Evolutionary conservation across 2,329 filamentous ascomycete species (phyloP), one percentile per base, ranked within the genome.

Genomic region (Venturia pyrina): DNA sequence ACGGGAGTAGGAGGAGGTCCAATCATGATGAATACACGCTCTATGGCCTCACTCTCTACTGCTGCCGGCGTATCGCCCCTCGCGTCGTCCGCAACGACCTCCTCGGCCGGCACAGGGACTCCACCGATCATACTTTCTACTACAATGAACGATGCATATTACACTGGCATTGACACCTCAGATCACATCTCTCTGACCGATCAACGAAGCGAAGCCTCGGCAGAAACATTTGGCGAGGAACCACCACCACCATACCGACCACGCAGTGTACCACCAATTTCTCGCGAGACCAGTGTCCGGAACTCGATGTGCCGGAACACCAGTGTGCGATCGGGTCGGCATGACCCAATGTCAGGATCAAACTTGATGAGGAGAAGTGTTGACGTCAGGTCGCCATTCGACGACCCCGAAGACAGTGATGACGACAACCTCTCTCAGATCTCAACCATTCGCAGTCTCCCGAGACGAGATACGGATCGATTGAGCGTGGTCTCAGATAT

Each of bases 141-240:
- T 11, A 62, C 43, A 7, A 66, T 66, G 56, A 62, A 66, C 28
- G 41, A 66, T 37, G 72, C 72, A 24, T 77, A 76, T 68, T 70
- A 73, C 28, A 76, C 75, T 28, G 75, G 75, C 15, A 75, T 77
- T 50, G 75, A 77, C 65, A 77, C 74, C 2, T 76, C 75, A 3
- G 75, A 76, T 43, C 68, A 73, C 19, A 68, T 75, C 1, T 76
- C 74, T 2, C 67, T 75, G 61, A 70, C 68, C 43, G 69, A 70
- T 34, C 69, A 71, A 21, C 68, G 70, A 2, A 67, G 68, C 8
- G 71, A 69, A 46, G 70, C 68, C 8, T 59, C 72, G 5, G 69
- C 67, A 8, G 71, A 76, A 61, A 73, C 72, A 1, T 75, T 75
- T 34, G 70, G 71, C 3, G 71, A 71, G 53, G 75, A 75, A 53